These are phyloP conservation scores for Aspergillus chevalieri DNA, from an alignment of 2,329 filamentous ascomycete species.

Conservation along the genomic window DNA sequence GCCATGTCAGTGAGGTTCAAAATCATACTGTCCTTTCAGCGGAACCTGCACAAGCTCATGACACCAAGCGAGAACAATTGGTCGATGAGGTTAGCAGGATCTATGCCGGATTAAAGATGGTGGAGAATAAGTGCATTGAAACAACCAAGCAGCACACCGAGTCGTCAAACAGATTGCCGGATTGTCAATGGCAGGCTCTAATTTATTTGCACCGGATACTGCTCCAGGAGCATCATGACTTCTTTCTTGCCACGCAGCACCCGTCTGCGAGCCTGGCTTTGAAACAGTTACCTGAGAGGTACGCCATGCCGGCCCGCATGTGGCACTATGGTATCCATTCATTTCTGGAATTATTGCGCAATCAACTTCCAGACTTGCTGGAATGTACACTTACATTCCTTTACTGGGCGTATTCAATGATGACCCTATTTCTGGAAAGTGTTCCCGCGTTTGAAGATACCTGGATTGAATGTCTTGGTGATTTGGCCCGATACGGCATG, in stretches of 20 bases:
- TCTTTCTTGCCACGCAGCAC: slow-evolving; percentile 81
- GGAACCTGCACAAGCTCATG: neutral
- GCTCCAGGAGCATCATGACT: slow-evolving; percentile 76
- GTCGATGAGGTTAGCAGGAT: neutral
- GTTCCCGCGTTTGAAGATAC: slow-evolving; percentile 77
- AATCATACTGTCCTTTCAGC: neutral
- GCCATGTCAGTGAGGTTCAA: neutral
- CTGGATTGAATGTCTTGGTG: slow-evolving; percentile 89
- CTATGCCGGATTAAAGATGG: neutral
- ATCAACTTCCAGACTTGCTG: slow-evolving; percentile 66
- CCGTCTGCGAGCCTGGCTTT: slow-evolving; percentile 67
- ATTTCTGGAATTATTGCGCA: slow-evolving; percentile 70
- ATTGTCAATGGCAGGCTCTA: slow-evolving; percentile 62
- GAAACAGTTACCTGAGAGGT: slow-evolving; percentile 65
- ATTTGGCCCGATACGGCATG: slow-evolving; percentile 81
- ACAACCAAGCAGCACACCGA: neutral
- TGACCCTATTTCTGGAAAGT: slow-evolving; percentile 78
- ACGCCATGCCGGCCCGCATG: slow-evolving; percentile 88
- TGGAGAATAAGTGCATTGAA: neutral
- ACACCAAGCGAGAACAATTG: neutral
- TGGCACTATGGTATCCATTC: slow-evolving; percentile 89
- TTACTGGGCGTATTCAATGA: slow-evolving; percentile 82
- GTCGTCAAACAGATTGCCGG: too few species aligned
- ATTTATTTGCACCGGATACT: slow-evolving; percentile 75
- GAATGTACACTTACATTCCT: slow-evolving; percentile 92